Base-by-base conservation (phyloP, 2,329 filamentous ascomycete genomes). In the Diaporthe nobilis region DNA sequence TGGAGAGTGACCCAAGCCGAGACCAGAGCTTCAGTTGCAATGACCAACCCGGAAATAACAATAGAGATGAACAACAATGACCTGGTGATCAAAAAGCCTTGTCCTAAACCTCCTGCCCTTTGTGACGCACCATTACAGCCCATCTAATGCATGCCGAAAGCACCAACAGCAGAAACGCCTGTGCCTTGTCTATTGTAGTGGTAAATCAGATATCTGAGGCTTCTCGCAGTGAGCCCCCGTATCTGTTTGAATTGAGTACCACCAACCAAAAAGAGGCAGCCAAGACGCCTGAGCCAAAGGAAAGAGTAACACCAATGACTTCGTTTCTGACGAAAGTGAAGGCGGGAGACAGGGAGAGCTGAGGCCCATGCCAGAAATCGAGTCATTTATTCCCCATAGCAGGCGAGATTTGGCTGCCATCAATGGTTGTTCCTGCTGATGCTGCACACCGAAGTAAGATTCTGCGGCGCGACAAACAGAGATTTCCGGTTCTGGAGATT, bases 61-160 rank as follows among this genome's bases (percentile, higher is more conserved):
- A 74, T 9, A 63, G 28, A 57, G n/a, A 4, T 60, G 34, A 63
- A 71, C 17, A 67, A 72, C 37, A 51, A 58, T 55, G 28, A 75
- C 20, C 58, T 47, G 49, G 34, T 42, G 47, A 47, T 47, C 55
- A 53, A 44, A 25, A 60, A 65, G 49, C 57, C 58, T n/a, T 61
- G 34, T 68, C 70, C 67, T 68, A 44, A 60, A 70, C 68, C 58
- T 73, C 55, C 68, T 75, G 55, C 75, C 70, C 39, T 31, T 71
- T 75, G 28, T 28, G 75, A 70, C 44, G 53, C 25, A 53, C 68
- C 70, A 75, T 55, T 60, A 71, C 42, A 44, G 37, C 61, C 57
- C 73, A 71, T 73, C 73, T 65, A 63, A 75, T 75, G 73, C 75
- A 71, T 53, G 70, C 57, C 63, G 8, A 51, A 60, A 44, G 34